Evolutionary conservation across 2,329 filamentous ascomycete genomes (phyloP).

Genomic region (Ophiostoma himal-ulmi): DNA sequence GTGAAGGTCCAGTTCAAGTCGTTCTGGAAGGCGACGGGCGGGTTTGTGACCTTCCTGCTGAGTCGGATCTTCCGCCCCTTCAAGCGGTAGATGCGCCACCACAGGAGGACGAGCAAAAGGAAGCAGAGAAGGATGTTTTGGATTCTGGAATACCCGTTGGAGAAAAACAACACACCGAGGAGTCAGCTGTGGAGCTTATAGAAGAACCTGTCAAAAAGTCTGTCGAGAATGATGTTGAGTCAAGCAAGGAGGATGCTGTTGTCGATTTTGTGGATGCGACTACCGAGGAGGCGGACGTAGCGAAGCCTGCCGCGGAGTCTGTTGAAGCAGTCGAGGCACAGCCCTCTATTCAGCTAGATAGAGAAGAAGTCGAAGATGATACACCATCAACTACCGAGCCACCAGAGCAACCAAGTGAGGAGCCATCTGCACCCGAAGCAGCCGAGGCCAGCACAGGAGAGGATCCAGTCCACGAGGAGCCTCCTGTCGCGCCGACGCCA

Average conservation of each 20-base stretch:
- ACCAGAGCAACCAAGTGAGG: constrained; percentile 10
- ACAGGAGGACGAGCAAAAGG: neutral
- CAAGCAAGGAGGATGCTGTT: neutral
- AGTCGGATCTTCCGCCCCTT: constrained; percentile 8
- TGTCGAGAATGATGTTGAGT: neutral
- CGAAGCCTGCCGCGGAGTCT: neutral
- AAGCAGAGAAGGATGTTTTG: constrained; percentile 12
- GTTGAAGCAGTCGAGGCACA: neutral
- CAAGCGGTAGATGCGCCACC: constrained; percentile 11
- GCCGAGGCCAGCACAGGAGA: neutral
- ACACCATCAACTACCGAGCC: neutral
- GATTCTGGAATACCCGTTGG: constrained; percentile 15
- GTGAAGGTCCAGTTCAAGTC: constrained; percentile 16
- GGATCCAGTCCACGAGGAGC: neutral
- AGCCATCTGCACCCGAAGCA: neutral
- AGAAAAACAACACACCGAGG: neutral
- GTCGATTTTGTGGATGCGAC: neutral
- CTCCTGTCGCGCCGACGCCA: neutral
- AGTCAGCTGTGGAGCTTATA: constrained; percentile 5
- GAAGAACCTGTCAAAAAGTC: constrained; percentile 16
- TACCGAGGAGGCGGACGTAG: neutral
- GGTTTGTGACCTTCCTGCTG: constrained; percentile 15
- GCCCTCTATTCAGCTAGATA: constrained; percentile 7
- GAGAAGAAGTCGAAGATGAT: constrained; percentile 14
- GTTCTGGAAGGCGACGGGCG: constrained; percentile 16